These are phyloP conservation scores for Tanacetum coccineum DNA, from an alignment of 129 eudicot species.

Conservation along the genomic window DNA sequence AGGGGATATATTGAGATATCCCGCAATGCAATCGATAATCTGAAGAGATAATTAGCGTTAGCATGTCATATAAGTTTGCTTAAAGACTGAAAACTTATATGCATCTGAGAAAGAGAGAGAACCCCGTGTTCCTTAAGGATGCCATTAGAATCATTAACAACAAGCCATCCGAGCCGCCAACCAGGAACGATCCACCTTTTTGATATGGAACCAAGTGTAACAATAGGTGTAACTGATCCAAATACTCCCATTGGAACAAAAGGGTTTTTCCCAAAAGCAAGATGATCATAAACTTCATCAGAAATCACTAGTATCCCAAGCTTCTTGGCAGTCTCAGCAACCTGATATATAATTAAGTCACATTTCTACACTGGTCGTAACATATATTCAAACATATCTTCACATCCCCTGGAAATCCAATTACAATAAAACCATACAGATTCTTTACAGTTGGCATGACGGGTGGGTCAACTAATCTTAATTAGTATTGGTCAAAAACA, in stretches of 20 bases:
- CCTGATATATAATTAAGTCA: slow-evolving; percentile 24
- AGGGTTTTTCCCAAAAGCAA: slow-evolving; percentile 67
- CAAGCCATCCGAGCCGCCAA: slow-evolving; percentile 92
- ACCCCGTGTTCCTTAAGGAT: slow-evolving; percentile 64
- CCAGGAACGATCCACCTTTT: slow-evolving; percentile 94
- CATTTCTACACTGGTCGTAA: too few species aligned
- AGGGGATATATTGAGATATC: slow-evolving; percentile 49
- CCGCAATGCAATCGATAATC: slow-evolving; percentile 61
- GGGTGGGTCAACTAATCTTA: too few species aligned
- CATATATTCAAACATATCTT: not conserved
- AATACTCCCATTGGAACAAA: slow-evolving; percentile 86
- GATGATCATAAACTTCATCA: slow-evolving; percentile 81
- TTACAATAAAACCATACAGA: too few species aligned
- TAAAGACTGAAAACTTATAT: not conserved
- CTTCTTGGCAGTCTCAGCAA: slow-evolving; percentile 75
- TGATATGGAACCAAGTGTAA: slow-evolving; percentile 81
- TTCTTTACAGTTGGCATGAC: too few species aligned
- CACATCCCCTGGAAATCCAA: not conserved
- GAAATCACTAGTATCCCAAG: slow-evolving; percentile 76
- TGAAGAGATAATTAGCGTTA: slow-evolving; percentile 23
- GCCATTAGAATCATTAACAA: slow-evolving; percentile 57
- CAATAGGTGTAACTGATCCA: slow-evolving; percentile 60
- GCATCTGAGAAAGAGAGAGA: slow-evolving; percentile 24
- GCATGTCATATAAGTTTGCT: not conserved
- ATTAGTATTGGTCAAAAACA: too few species aligned